Evolutionary conservation across 108 stramenopile genomes (phyloP).

Genomic region (Tribonema minus): DNA sequence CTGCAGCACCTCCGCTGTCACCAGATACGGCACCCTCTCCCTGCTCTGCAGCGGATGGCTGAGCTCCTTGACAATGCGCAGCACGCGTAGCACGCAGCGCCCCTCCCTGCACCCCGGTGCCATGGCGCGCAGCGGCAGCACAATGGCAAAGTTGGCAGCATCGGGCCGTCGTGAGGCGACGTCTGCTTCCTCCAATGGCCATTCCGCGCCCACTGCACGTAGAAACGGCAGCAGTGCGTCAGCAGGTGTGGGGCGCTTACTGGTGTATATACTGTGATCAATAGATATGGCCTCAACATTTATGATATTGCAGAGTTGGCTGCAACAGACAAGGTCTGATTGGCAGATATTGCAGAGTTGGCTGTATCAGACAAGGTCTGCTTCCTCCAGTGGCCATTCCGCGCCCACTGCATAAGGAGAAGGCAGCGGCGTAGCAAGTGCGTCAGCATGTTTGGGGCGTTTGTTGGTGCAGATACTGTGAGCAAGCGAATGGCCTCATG

Average conservation of each 20-base stretch:
- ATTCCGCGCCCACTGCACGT: too few relatives aligned
- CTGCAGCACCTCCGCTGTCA: slow-evolving; percentile 42
- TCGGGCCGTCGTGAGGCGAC: slow-evolving; percentile 31
- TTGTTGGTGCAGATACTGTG: not conserved
- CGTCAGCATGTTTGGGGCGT: too few relatives aligned
- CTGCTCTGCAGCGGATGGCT: slow-evolving; percentile 35
- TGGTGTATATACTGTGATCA: not conserved
- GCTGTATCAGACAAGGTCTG: slow-evolving; percentile 33
- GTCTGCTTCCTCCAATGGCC: not conserved
- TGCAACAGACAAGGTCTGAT: too few relatives aligned
- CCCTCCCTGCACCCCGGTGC: slow-evolving; percentile 15
- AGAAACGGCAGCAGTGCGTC: too few relatives aligned
- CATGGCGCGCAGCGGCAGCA: slow-evolving; percentile 34
- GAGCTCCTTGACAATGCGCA: slow-evolving; percentile 25
- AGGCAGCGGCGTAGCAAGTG: too few relatives aligned
- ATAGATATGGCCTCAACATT: too few relatives aligned
- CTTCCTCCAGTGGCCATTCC: not conserved
- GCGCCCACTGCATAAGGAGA: too few relatives aligned
- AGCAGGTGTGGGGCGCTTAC: too few relatives aligned
- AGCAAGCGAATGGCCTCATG: too few relatives aligned
- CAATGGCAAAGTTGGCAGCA: slow-evolving; percentile 30
- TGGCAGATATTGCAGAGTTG: slow-evolving; percentile 28
- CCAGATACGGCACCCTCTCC: slow-evolving; percentile 40
- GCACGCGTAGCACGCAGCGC: slow-evolving; percentile 16
- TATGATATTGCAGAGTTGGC: too few relatives aligned